Base-by-base conservation (phyloP, 106 monocot species). In the Dioscorea alata region DNA sequence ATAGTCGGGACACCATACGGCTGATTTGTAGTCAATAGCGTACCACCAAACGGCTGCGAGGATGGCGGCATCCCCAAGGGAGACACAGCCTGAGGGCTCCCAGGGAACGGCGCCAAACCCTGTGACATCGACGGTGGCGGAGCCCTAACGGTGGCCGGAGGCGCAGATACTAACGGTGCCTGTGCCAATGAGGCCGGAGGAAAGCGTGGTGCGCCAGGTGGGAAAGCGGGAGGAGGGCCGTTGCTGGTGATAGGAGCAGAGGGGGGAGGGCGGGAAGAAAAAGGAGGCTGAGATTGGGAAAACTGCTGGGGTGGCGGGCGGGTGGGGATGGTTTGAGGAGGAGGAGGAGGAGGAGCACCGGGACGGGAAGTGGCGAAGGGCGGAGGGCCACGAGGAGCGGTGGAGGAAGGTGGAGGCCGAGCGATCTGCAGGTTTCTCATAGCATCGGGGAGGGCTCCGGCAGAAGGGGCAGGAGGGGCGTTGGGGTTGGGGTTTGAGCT, bases 361-460 rank as follows among this genome's bases (percentile, higher is more conserved):
- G 62, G 74, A 19, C 64, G 70, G 50, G 60, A 25, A 57, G 42
- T 51, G 34, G 59, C 9, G 25, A 35, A 16, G 63, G 50, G 23
- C 5, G 64, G 75, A 5, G 68, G 60, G 34, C 33, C 18, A 52
- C 63, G 56, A n/a, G 59, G 60, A 25, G 49, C 51, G 33, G 60
- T 20, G 34, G 79, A 68, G 19, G 80, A 63, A 0, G 77, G 70
- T 14, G 75, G 63, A 12, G 75, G 78, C 60, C 73, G 76, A 35
- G 57, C 52, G 89, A 89, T 89, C 81, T 93, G 93, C 68, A 80
- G 83, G 70, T 86, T 89, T 70, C 78, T 76, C 81, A 88, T 74
- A 74, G 80, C 49, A 54, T 67, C 82, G 18, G 80, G 66, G 21
- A 81, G 78, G 49, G 80, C n/a, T 13, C 73, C 17, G 28, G 16